Percentiles rank a stretch among this genome's conserved stretches.
Evolutionary conservation across 2,329 filamentous ascomycete genomes (phyloP).

Genomic region (Penicillium sp.): DNA sequence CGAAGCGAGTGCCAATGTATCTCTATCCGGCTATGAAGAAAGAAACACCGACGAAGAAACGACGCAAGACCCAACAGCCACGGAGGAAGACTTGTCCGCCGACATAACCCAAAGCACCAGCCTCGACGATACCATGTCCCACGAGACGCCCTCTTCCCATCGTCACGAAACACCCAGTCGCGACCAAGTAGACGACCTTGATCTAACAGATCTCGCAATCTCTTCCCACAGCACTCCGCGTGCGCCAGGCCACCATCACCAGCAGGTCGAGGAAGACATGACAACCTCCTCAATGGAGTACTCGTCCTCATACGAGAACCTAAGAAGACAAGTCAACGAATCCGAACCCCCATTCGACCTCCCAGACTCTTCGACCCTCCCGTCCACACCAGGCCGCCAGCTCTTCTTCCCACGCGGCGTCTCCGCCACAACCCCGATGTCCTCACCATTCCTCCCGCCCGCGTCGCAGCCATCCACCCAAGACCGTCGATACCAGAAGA

Average conservation of each 20-base stretch:
- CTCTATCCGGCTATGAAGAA: constrained; percentile 91
- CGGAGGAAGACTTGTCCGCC: constrained; percentile 57
- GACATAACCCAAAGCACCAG: constrained; percentile 47
- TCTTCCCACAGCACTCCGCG: constrained; percentile 51
- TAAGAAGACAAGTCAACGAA: constrained; percentile 65
- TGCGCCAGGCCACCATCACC: constrained; percentile 33
- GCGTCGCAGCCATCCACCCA: constrained; percentile 43
- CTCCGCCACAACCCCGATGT: constrained; percentile 63
- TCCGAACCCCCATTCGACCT: constrained; percentile 39
- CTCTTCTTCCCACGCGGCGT: constrained; percentile 37
- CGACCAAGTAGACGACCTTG: constrained; percentile 45
- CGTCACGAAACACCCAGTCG: constrained; percentile 29
- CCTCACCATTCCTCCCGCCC: constrained; percentile 58
- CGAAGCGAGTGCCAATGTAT: constrained; percentile 96
- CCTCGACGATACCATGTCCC: constrained; percentile 39
- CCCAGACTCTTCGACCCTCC: constrained; percentile 37
- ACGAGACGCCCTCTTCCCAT: constrained; percentile 42
- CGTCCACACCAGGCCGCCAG: constrained; percentile 39
- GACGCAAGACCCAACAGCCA: constrained; percentile 51
- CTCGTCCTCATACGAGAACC: constrained; percentile 72
- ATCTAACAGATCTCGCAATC: constrained; percentile 45
- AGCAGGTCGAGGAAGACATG: constrained; percentile 36
- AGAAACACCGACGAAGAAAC: constrained; percentile 61
- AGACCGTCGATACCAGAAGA: constrained; percentile 41
- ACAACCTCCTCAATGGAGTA: constrained; percentile 53